Conservation (phyloP, 2,329 filamentous ascomycete species). For the Bipolaris zeicola region DNA sequence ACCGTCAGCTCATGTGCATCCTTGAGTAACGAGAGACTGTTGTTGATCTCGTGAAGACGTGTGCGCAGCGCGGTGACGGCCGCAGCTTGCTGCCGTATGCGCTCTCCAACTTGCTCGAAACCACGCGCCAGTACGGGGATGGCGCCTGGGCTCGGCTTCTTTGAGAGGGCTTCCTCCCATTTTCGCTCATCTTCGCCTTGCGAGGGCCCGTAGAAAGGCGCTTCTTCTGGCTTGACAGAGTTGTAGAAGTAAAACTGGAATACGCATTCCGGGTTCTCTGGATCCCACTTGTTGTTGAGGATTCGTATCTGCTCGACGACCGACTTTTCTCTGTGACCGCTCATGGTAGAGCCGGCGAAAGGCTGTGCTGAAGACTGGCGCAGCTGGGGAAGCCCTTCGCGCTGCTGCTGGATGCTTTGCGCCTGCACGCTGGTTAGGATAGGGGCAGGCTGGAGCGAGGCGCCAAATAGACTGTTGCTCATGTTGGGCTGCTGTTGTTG, state of each 20-base stretch:
- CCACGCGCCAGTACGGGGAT: conserved; percentile 78
- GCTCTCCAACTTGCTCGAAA: conserved; percentile 72
- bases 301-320: conserved; percentile 75
- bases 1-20: conserved; percentile 78
- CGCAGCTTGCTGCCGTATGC: conserved; percentile 73
- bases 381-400: conserved; percentile 44
- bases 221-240: conserved; percentile 73
- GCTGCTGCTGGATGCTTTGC: conserved; percentile 46
- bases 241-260: conserved; percentile 91
- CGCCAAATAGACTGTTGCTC: conserved; percentile 49
- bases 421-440: conserved; percentile 33
- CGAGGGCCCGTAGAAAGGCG: conserved; percentile 76
- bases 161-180: conserved; percentile 83
- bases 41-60: conserved; percentile 79
- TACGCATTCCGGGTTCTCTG: conserved; percentile 68
- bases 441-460: conserved; percentile 40
- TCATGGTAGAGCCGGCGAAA: conserved; percentile 35
- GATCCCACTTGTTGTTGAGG: conserved; percentile 76
- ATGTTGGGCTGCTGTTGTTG: conserved; percentile 48
- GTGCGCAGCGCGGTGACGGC: conserved; percentile 73
- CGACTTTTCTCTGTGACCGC: conserved; percentile 64
- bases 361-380: conserved; percentile 37
- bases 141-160: conserved; percentile 76
- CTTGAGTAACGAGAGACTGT: conserved; percentile 72
- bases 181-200: conserved; percentile 74